Evolutionary conservation across 2,329 filamentous ascomycete genomes (phyloP).

Genomic region (Aureobasidium sp.): DNA sequence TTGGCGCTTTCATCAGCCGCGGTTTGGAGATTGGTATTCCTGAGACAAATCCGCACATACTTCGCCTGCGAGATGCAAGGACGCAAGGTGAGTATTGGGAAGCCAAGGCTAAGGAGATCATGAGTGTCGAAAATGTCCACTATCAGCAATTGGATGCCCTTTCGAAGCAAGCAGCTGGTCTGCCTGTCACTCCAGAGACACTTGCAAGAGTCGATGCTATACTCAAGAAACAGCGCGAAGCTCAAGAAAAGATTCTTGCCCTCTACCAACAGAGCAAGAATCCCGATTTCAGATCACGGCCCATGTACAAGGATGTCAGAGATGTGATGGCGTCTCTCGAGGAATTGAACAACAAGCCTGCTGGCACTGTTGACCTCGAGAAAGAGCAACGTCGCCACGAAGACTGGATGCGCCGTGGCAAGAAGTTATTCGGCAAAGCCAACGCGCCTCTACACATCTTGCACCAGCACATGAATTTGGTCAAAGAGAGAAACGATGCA

Average conservation of each 20-base stretch:
- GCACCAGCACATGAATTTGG: conserved; percentile 88
- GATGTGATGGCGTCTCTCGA: conserved; percentile 81
- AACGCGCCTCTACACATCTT: conserved; percentile 95
- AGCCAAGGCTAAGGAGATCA: conserved; percentile 82
- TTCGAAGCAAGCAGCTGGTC: conserved; percentile 67
- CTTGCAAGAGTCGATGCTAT: conserved; percentile 80
- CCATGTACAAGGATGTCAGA: conserved; percentile 81
- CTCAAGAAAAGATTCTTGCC: conserved; percentile 77
- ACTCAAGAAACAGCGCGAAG: conserved; percentile 89
- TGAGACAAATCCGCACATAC: conserved; percentile 69
- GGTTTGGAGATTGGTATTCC: conserved; percentile 70
- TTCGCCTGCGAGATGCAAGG: conserved; percentile 66
- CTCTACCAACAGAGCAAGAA: conserved; percentile 71
- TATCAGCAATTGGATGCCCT: conserved; percentile 91
- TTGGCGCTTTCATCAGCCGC: conserved; percentile 67
- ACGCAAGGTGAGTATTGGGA: conserved; percentile 81
- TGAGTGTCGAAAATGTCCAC: conserved; percentile 83
- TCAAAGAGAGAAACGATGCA: conserved; percentile 76
- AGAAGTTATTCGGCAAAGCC: conserved; percentile 95
- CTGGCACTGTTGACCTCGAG: conserved; percentile 84
- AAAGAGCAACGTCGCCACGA: conserved; percentile 91
- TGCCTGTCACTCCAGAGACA: conserved; percentile 78
- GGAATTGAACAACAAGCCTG: conserved; percentile 85
- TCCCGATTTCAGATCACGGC: conserved; percentile 66
- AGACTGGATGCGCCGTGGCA: conserved; percentile 98